Evolutionary conservation across 257 asterid species (phyloP).

Genomic region (Lantana camara): DNA sequence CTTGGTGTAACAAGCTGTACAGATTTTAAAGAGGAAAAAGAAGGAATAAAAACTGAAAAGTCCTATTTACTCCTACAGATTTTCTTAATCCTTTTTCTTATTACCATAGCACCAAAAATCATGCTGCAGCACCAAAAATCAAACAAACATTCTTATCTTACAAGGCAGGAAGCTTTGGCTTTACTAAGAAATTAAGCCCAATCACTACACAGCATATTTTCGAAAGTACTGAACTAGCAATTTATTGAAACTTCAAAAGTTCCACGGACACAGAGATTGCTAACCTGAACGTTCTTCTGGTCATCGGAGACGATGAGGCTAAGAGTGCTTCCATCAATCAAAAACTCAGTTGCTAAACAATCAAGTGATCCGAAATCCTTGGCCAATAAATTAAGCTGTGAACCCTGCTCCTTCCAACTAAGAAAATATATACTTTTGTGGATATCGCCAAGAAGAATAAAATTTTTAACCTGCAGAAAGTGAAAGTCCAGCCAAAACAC

Average conservation of each 20-base stretch:
- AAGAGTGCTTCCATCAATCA: constrained; percentile 95
- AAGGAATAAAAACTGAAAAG: no score
- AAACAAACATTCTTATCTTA: not conserved
- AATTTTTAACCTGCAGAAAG: constrained; percentile 80
- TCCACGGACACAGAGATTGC: constrained; percentile 1
- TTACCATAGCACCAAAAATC: not conserved
- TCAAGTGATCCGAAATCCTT: constrained; percentile 96
- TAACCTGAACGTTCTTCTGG: constrained; percentile 98
- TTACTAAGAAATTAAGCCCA: constrained; percentile 1
- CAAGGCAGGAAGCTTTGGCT: not conserved
- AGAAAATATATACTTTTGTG: constrained; percentile 96
- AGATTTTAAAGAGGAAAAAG: not conserved
- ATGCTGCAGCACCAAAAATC: not conserved
- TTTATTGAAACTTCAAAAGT: constrained; percentile 1
- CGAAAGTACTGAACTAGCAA: not conserved
- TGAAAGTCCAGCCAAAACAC: constrained; percentile 10
- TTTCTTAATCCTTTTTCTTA: no score
- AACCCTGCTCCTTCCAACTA: constrained; percentile 96
- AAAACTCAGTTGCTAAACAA: constrained; percentile 90
- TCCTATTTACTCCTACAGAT: no score
- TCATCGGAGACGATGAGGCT: constrained; percentile 96
- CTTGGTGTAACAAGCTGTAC: not conserved
- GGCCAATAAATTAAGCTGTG: constrained; percentile 89
- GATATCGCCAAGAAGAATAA: constrained; percentile 93
- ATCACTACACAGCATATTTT: not conserved